These are phyloP conservation scores for Eucalyptus pauciflora DNA, from an alignment of 345 rosid genomes.

Conservation along the genomic window DNA sequence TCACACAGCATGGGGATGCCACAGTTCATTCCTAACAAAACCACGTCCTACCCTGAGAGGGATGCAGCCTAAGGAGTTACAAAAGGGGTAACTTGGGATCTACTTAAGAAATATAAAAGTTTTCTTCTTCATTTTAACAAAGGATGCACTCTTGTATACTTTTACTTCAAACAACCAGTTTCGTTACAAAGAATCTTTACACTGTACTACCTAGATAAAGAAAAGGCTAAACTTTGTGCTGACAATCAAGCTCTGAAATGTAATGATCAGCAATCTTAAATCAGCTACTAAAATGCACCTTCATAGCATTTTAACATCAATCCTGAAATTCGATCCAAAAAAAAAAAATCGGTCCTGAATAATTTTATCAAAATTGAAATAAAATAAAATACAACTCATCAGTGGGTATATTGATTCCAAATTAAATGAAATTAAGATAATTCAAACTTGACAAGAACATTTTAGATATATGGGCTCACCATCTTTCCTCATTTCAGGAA, in stretches of 20 bases:
- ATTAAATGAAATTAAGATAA: not conserved
- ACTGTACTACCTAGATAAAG: not conserved
- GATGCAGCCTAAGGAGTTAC: not conserved
- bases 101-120: not conserved
- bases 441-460: not conserved
- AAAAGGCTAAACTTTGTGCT: not conserved
- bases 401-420: not conserved
- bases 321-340: not conserved
- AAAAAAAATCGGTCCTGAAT: not conserved
- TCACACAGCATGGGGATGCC: not conserved
- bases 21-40: not conserved
- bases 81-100: not conserved
- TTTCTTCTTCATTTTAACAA: not conserved
- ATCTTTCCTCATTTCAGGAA: constrained; percentile 91
- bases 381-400: not conserved
- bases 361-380: not conserved
- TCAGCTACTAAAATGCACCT: not conserved
- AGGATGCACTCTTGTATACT: not conserved
- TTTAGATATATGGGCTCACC: constrained; percentile 30
- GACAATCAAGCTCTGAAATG: not conserved
- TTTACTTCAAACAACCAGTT: not conserved
- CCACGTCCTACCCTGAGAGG: not conserved
- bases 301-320: not conserved
- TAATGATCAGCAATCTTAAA: not conserved
- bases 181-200: not conserved